These are phyloP conservation scores for Trypanosoma lewisi DNA, from an alignment of 208 protist genomes.

Conservation along the genomic window DNA sequence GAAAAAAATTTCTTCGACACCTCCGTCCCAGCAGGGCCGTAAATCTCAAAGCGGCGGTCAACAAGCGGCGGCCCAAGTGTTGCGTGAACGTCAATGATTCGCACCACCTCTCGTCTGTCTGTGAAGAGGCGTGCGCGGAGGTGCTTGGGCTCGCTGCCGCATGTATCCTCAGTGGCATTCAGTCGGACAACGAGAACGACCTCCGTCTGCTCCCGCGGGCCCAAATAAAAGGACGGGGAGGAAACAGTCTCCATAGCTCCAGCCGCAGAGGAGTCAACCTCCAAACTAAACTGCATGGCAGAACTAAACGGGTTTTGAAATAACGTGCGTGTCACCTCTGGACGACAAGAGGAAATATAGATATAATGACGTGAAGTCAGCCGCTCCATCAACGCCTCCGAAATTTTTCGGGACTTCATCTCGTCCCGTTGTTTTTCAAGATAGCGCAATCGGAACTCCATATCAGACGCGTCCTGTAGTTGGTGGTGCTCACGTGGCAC, in stretches of 20 bases:
- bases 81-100: constrained; percentile 53
- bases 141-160: neutral
- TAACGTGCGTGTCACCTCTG: constrained; percentile 51
- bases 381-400: constrained; percentile 61
- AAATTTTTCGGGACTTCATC: constrained; percentile 71
- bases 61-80: constrained; percentile 64
- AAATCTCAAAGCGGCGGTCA: constrained; percentile 85
- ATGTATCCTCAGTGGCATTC: neutral
- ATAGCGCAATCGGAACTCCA: constrained; percentile 77
- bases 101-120: constrained; percentile 61
- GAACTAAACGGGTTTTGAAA: constrained; percentile 69
- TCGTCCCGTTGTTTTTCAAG: constrained; percentile 76
- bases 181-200: constrained; percentile 60
- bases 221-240: constrained; percentile 49
- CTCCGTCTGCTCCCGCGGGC: constrained; percentile 53
- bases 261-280: constrained; percentile 38
- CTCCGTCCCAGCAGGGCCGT: constrained; percentile 54
- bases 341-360: constrained; percentile 51
- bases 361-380: constrained; percentile 68
- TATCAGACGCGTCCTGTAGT: constrained; percentile 39
- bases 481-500: constrained; percentile 44
- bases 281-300: constrained; percentile 70
- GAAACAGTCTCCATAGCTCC: constrained; percentile 41
- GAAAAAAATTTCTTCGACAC: constrained; percentile 65
- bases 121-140: constrained; percentile 65